phyloP scores from a whole-genome alignment of 2,329 filamentous ascomycete species.

The Phialophora chinensis region DNA sequence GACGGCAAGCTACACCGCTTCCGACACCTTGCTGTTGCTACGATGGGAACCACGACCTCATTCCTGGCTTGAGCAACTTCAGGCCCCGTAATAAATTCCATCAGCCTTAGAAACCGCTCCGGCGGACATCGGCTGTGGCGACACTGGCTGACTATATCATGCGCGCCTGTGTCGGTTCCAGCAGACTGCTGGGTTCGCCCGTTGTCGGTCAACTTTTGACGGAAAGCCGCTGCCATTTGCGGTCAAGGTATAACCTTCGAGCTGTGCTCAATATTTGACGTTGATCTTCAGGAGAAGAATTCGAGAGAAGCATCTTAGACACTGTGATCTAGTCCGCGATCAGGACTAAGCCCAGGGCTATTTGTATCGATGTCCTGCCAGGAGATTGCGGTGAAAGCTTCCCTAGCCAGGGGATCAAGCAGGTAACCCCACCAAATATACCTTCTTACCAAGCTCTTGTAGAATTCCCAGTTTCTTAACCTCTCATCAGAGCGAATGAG shows the following conservation, averaged over 20 bases:
- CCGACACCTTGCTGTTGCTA: too few species aligned
- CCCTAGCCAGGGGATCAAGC: constrained; percentile 1
- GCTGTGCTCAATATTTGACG: not conserved
- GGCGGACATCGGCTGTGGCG: not conserved
- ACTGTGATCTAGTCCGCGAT: not conserved
- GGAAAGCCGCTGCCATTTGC: not conserved
- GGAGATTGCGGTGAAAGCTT: constrained; percentile 1
- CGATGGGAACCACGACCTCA: too few species aligned
- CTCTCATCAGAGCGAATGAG: not conserved
- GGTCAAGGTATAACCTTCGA: not conserved
- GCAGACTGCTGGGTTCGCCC: not conserved
- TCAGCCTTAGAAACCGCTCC: not conserved
- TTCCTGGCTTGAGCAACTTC: too few species aligned
- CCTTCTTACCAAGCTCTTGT: not conserved
- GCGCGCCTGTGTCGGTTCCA: not conserved
- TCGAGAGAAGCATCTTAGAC: not conserved
- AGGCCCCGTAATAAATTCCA: too few species aligned
- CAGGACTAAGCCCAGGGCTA: not conserved
- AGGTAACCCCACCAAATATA: constrained; percentile 5
- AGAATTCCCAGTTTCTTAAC: not conserved
- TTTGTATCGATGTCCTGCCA: not conserved
- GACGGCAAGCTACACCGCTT: not conserved
- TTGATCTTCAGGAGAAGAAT: not conserved
- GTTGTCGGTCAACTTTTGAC: not conserved
- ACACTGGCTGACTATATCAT: not conserved